A percentile compares a stretch with the other conserved stretches of the same genome.
phyloP scores from a whole-genome alignment of 768 basidiomycete species.

The Hygrocybe coccinea region DNA sequence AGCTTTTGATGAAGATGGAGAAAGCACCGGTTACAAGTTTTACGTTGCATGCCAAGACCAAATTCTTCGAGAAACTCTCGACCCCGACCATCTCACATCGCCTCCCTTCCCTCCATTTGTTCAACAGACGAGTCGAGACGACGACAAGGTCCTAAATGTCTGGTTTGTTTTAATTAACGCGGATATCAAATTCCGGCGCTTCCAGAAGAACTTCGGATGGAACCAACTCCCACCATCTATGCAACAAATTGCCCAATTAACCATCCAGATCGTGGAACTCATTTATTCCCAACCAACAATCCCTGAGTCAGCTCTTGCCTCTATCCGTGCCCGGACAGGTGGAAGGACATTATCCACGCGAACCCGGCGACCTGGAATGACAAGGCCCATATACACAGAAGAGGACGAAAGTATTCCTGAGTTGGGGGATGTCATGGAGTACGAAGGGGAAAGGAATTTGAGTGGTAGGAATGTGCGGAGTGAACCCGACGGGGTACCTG shows the following conservation, averaged over 20 bases:
- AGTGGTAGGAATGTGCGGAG: no score
- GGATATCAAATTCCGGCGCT: not conserved
- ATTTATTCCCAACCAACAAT: not conserved
- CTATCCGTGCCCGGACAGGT: no score
- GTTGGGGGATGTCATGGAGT: no score
- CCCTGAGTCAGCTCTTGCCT: no score
- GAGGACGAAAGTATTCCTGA: no score
- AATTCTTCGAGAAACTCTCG: not conserved
- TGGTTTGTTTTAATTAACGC: not conserved
- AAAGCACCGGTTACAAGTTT: not conserved
- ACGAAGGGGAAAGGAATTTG: no score
- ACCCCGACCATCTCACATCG: not conserved
- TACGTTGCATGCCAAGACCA: not conserved
- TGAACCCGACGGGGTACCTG: no score
- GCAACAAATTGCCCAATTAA: not conserved
- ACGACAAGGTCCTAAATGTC: not conserved
- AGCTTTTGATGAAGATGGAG: not conserved
- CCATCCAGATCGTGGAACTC: not conserved
- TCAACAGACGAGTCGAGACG: not conserved
- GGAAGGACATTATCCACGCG: no score
- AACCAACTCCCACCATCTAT: not conserved
- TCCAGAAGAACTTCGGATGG: not conserved
- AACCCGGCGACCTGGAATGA: no score
- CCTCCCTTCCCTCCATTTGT: not conserved
- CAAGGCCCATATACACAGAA: no score